Base-by-base conservation (phyloP, 441 rosid species). In the Mallotus japonicus region DNA sequence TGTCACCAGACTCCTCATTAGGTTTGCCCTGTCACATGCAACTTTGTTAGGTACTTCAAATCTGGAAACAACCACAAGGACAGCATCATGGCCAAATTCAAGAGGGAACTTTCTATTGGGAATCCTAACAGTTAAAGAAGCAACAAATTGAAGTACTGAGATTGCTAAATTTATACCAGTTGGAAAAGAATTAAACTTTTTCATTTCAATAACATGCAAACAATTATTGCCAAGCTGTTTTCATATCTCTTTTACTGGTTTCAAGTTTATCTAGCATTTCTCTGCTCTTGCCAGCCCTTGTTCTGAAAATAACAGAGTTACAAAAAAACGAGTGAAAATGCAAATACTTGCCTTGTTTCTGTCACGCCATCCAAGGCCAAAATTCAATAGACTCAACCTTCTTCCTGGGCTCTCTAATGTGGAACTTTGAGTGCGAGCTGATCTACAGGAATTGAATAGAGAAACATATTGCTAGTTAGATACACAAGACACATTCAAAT, bases 341-440 rank as follows among this genome's bases (percentile, higher is more conserved):
- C n/a, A 66, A 67, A 44, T 16, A 55, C 76, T 70, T 79, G 87
- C 98, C 98, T 91, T 93, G 85, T 71, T 87, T 75, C 49, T 70
- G 79, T 92, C 92, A 1, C 87, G 92, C 97, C 96, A 92, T 22
- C 90, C 89, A 70, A 90, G 85, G 70, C 95, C 92, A 70, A 92
- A 92, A 55, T 83, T 77, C 70, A 88, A 50, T 66, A 91, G 72
- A 55, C 93, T 82, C 50, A 76, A 73, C 82, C 78, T 86, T 83
- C 82, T 86, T 77, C 77, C 78, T 54, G 86, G 87, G 65, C 84
- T 88, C 57, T 87, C 93, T 50, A 51, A 81, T 11, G 69, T 0
- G 51, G 79, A 57, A 72, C 71, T 74, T 71, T 77, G 91, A 68
- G 71, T 69, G 24, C 65, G 80, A 32, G 57, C 70, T 70, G 81